Conservation (phyloP, 2,329 filamentous ascomycete genomes). For the Nemania bipapillata region DNA sequence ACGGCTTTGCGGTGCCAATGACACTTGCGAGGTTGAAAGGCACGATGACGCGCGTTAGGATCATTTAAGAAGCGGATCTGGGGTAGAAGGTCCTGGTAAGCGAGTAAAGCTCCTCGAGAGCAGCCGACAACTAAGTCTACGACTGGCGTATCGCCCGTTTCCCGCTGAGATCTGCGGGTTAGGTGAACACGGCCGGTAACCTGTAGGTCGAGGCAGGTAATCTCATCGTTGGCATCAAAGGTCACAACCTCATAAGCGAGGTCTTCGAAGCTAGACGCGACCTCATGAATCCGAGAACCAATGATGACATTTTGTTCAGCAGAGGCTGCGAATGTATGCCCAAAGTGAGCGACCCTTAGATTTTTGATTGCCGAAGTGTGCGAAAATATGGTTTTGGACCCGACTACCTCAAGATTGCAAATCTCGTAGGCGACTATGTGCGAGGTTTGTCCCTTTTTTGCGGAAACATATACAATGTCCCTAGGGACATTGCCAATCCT, state of each 20-base stretch:
- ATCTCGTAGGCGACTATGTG: constrained; percentile 62
- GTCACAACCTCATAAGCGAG: constrained; percentile 67
- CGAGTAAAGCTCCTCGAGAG: constrained; percentile 77
- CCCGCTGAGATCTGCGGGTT: constrained; percentile 49
- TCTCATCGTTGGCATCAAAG: constrained; percentile 69
- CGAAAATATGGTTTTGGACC: constrained; percentile 53
- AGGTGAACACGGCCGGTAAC: constrained; percentile 51
- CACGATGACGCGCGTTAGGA: constrained; percentile 57
- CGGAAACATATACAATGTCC: constrained; percentile 62
- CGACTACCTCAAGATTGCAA: constrained; percentile 45
- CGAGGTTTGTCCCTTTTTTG: constrained; percentile 55
- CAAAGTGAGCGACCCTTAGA: constrained; percentile 64
- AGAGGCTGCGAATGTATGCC: constrained; percentile 68
- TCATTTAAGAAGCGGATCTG: constrained; percentile 63
- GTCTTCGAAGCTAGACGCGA: constrained; percentile 53
- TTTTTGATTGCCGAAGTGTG: constrained; percentile 57
- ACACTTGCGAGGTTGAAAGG: constrained; percentile 71
- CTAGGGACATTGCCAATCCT: constrained; percentile 50
- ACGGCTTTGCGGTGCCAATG: constrained; percentile 94
- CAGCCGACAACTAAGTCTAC: constrained; percentile 84
- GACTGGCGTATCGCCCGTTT: constrained; percentile 50
- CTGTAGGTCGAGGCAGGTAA: constrained; percentile 74
- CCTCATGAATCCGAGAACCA: constrained; percentile 59
- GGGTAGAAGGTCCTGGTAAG: constrained; percentile 80
- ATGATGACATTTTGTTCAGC: constrained; percentile 67